Base-by-base conservation (phyloP, 2,329 filamentous ascomycete species). In the Thielaviopsis euricoi region DNA sequence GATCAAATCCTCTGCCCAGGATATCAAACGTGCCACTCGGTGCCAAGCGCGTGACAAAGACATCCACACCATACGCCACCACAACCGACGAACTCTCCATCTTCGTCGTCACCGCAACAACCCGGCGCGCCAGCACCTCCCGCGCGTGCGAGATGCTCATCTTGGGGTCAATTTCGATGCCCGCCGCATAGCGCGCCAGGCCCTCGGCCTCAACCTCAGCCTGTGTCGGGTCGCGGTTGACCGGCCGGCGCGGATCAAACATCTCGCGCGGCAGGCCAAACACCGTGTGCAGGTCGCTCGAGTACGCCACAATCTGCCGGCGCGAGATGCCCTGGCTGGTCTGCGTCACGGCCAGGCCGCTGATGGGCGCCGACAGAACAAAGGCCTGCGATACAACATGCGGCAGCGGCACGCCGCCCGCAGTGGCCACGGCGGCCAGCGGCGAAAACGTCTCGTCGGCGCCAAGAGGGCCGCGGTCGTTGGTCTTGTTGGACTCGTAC, bases 31-130 rank as follows among this genome's bases (percentile, higher is more conserved):
- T 80, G 64, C 86, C 82, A 69, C 89, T 95, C 0, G 93, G 93
- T n/a, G 85, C 81, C 12, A 94, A 80, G 56, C 89, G 77, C 1
- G 89, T 91, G 15, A 87, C 89, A 63, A 94, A 98, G 1, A 97
- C 74, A 68, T 98, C 93, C 15, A 89, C 69, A 3, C 93, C 93
- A 66, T 86, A 95, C 0, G 89, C 89, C 65, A 96, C 85, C 13
- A 98, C 79, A 58, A 97, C 70, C 65, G 86, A 91, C 1, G 93
- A 97, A 71, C 90, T 96, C 73, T 98, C 93, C 29, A 98, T 78
- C 4, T 89, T 70, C 1, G 89, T 87, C 0, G 90, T 87, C 19
- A 80, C 80, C 0, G 89, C 82, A 29, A 91, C 78, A 21, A 97
- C 81, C 60, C 79, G 75, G 49, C 95, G 78, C 6, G 89, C 89